These are phyloP conservation scores for Sporothrix globosa DNA, from an alignment of 2,329 filamentous ascomycete genomes.

Conservation along the genomic window DNA sequence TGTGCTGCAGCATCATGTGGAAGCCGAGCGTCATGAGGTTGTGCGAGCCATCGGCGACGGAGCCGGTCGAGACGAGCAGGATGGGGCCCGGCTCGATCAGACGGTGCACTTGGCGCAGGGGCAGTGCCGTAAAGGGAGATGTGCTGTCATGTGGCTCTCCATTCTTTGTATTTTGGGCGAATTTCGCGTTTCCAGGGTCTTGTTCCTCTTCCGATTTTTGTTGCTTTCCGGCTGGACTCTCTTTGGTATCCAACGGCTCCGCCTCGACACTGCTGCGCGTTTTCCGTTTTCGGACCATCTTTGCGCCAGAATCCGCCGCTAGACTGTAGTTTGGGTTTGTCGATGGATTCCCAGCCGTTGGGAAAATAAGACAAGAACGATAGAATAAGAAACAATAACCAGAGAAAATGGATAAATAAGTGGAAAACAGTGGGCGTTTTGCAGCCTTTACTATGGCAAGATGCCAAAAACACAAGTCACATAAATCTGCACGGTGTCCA, in stretches of 20 bases:
- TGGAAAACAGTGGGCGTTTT: not conserved
- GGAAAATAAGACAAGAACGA: not conserved
- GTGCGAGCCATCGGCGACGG: slow-evolving; percentile 41
- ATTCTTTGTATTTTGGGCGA: not conserved
- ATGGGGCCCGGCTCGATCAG: slow-evolving; percentile 45
- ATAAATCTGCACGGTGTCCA: not conserved
- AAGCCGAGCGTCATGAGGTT: slow-evolving; percentile 47
- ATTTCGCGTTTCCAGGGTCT: not conserved
- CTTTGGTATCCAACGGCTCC: not conserved
- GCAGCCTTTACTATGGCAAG: not conserved
- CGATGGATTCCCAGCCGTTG: not conserved
- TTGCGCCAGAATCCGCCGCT: slow-evolving; percentile 14
- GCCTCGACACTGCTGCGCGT: not conserved
- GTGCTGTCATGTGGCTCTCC: too few species aligned
- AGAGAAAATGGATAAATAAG: not conserved
- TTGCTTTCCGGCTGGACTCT: not conserved
- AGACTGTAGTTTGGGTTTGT: slow-evolving; percentile 2
- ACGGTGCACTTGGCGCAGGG: slow-evolving; percentile 39
- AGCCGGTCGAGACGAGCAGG: slow-evolving; percentile 43
- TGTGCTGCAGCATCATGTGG: slow-evolving; percentile 47
- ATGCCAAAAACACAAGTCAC: not conserved
- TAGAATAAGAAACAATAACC: not conserved
- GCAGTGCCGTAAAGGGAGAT: slow-evolving; percentile 37
- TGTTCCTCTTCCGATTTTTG: not conserved
- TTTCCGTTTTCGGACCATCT: slow-evolving; percentile 26